Conservation (phyloP, 2,329 filamentous ascomycete genomes). For the Fusarium brachygibbosum region DNA sequence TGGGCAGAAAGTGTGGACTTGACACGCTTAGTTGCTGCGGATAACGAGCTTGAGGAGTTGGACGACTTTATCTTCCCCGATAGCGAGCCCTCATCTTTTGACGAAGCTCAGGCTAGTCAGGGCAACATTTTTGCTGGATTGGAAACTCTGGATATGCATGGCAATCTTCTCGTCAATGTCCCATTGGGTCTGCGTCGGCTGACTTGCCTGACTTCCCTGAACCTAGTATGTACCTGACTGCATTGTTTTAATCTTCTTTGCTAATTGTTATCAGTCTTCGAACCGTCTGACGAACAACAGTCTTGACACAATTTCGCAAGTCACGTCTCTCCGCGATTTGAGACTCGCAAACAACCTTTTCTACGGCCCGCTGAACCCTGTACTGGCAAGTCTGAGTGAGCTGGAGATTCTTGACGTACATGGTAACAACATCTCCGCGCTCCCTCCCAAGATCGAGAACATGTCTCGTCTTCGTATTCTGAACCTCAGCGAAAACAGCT, state of each 20-base stretch:
- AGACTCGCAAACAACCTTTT: conserved; percentile 84
- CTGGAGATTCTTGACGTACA: conserved; percentile 87
- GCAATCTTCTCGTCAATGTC: conserved; percentile 79
- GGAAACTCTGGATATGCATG: conserved; percentile 86
- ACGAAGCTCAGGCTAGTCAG: conserved; percentile 74
- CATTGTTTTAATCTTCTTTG: not conserved
- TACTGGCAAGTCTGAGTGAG: conserved; percentile 73
- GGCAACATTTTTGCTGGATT: conserved; percentile 86
- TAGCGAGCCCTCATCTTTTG: conserved; percentile 66
- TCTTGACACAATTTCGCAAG: conserved; percentile 80
- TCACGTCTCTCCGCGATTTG: conserved; percentile 80
- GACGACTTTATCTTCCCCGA: conserved; percentile 86
- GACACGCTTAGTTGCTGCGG: conserved; percentile 84
- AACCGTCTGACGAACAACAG: conserved; percentile 82
- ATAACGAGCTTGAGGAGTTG: conserved; percentile 86
- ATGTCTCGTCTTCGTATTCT: conserved; percentile 79
- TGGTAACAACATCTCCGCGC: conserved; percentile 78
- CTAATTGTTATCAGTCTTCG: conserved; percentile 70
- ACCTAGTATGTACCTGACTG: conserved; percentile 71
- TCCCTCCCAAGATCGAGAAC: conserved; percentile 77
- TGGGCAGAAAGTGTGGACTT: conserved; percentile 96
- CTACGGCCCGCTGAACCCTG: conserved; percentile 73
- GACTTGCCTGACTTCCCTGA: conserved; percentile 81
- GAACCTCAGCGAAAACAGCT: conserved; percentile 83
- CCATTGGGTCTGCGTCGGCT: conserved; percentile 83